Conservation (phyloP, 306 rosid genomes). For the Chamaecrista fasciculata region DNA sequence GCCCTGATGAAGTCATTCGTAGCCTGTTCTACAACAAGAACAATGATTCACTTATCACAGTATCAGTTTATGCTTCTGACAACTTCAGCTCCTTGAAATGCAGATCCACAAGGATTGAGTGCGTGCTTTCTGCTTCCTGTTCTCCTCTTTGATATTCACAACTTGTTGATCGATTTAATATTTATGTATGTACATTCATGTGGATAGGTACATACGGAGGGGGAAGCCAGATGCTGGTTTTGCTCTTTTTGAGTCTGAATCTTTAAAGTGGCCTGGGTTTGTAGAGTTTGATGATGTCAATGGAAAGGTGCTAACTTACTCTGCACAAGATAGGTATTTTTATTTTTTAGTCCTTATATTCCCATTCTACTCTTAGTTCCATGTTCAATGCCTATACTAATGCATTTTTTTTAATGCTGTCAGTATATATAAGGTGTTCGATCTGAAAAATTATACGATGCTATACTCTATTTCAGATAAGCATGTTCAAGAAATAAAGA, state of each 20-base stretch:
- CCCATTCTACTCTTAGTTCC: not conserved
- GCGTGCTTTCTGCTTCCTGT: constrained; percentile 25
- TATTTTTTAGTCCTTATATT: not conserved
- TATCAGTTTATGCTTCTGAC: constrained; percentile 92
- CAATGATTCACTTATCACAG: constrained; percentile 89
- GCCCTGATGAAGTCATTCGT: constrained; percentile 88
- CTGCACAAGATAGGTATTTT: constrained; percentile 77
- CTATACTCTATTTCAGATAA: constrained; percentile 85
- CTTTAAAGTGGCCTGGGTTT: constrained; percentile 95
- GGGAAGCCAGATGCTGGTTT: constrained; percentile 90
- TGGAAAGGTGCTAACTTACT: constrained; percentile 88
- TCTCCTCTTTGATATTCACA: not conserved
- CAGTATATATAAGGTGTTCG: constrained; percentile 95
- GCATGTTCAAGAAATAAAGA: constrained; percentile 85
- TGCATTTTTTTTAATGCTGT: constrained; percentile 19
- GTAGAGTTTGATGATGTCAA: constrained; percentile 96
- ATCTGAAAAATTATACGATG: constrained; percentile 86
- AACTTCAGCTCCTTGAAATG: constrained; percentile 92
- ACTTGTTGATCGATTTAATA: not conserved
- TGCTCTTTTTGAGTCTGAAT: constrained; percentile 87
- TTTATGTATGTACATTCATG: constrained; percentile 4
- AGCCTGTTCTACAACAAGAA: constrained; percentile 90
- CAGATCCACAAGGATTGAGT: constrained; percentile 92
- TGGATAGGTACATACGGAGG: constrained; percentile 72
- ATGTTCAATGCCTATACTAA: constrained; percentile 16